Conservation (phyloP, 2,329 filamentous ascomycete genomes). For the Clarireedia paspali region DNA sequence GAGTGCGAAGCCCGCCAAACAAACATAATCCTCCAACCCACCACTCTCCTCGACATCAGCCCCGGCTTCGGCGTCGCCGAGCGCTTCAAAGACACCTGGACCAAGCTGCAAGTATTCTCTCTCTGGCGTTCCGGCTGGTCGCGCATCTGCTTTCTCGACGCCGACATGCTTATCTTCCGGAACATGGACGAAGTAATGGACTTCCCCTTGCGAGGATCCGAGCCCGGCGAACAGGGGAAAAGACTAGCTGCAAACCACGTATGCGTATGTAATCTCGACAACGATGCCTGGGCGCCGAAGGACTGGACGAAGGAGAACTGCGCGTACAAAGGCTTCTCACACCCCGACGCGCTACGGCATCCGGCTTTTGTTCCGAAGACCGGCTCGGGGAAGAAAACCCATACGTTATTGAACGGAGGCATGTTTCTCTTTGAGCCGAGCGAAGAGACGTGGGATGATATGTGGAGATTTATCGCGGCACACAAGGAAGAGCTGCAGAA, state of each 20-base stretch:
- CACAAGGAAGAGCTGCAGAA: constrained; percentile 9
- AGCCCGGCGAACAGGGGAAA: background rate
- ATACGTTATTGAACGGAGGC: constrained; percentile 42
- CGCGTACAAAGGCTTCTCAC: constrained; percentile 37
- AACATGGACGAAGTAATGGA: constrained; percentile 92
- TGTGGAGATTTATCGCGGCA: constrained; percentile 27
- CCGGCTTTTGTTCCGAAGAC: background rate
- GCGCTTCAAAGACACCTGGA: constrained; percentile 83
- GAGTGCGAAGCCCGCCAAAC: background rate
- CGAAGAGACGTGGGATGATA: constrained; percentile 31
- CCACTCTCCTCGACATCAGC: background rate
- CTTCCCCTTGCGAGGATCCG: constrained; percentile 43
- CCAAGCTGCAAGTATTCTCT: constrained; percentile 70
- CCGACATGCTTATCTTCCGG: constrained; percentile 71
- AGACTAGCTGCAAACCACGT: constrained; percentile 67
- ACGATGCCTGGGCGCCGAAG: constrained; percentile 65
- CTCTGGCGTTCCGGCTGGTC: constrained; percentile 56
- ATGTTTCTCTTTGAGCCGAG: constrained; percentile 43
- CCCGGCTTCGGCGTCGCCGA: constrained; percentile 46
- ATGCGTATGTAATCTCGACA: constrained; percentile 74
- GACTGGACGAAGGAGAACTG: constrained; percentile 55
- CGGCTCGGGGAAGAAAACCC: constrained; percentile 17
- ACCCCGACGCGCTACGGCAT: background rate
- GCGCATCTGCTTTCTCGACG: constrained; percentile 72
- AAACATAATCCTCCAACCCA: background rate